phyloP scores from a whole-genome alignment of 2,329 filamentous ascomycete species.

The Penicillium aurantiogriseum region DNA sequence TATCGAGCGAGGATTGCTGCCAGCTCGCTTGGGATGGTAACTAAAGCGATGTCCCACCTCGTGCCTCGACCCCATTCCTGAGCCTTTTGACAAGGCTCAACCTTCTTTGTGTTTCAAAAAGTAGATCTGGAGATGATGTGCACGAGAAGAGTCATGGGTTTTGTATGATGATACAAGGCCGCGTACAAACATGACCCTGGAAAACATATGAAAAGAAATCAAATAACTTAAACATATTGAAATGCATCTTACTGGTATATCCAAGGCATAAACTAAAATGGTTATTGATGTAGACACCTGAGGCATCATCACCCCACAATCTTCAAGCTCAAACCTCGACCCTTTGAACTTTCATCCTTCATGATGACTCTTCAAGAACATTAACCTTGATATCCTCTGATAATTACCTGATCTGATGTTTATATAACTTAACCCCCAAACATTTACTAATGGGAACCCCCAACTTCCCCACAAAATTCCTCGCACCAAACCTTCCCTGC shows the following conservation, averaged over 20 bases:
- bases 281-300: neutral
- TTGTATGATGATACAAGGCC: neutral
- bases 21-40: neutral
- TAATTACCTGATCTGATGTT: neutral
- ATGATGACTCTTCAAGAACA: neutral
- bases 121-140: neutral
- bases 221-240: neutral
- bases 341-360: neutral
- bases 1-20: neutral
- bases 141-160: neutral
- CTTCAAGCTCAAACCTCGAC: neutral
- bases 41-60: neutral
- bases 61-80: neutral
- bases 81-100: neutral
- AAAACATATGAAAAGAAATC: neutral
- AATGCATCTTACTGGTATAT: neutral
- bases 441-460: neutral
- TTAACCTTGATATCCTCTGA: neutral
- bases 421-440: neutral
- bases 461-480: conserved; percentile 11
- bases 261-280: neutral
- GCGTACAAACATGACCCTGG: neutral
- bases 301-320: neutral
- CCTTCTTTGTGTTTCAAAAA: neutral
- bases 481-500: conserved; percentile 12